Evolutionary conservation across 257 asterid genomes (phyloP).

Genomic region (Solanum piurae): DNA sequence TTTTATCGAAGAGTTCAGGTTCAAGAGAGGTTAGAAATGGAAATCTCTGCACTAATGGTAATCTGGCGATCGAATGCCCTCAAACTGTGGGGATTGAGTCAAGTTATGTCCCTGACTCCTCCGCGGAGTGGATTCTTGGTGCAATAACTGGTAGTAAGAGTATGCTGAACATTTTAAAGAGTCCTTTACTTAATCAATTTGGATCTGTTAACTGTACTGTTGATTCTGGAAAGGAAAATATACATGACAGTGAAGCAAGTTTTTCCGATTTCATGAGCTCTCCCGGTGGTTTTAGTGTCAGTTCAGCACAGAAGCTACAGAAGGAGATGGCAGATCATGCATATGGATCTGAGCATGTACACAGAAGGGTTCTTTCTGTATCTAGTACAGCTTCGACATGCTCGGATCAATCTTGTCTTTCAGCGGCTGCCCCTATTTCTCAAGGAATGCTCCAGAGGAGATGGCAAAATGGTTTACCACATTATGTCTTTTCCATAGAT

Average conservation of each 20-base stretch:
- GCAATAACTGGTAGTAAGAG: slow-evolving; percentile 46
- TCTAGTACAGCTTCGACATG: slow-evolving; percentile 56
- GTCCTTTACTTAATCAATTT: slow-evolving; percentile 46
- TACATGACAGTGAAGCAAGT: slow-evolving; percentile 6
- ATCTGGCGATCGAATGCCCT: slow-evolving; percentile 25
- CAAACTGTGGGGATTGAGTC: slow-evolving; percentile 4
- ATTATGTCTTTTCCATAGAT: slow-evolving; percentile 53
- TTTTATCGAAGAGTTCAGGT: slow-evolving; percentile 18
- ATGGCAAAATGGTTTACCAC: slow-evolving; percentile 63
- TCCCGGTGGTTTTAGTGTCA: slow-evolving; percentile 8
- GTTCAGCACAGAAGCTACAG: slow-evolving; percentile 14
- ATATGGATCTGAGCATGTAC: slow-evolving; percentile 14
- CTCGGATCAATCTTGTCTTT: slow-evolving; percentile 49
- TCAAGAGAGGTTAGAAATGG: slow-evolving; percentile 14
- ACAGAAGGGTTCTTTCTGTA: slow-evolving; percentile 39
- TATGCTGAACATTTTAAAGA: slow-evolving; percentile 65
- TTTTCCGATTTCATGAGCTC: slow-evolving; percentile 15
- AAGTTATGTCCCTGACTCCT: slow-evolving; percentile 5
- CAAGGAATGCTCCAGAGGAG: slow-evolving; percentile 80
- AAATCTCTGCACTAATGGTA: slow-evolving; percentile 17
- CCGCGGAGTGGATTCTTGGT: slow-evolving; percentile 28
- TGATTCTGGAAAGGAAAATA: slow-evolving; percentile 9
- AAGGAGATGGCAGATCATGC: slow-evolving; percentile 25
- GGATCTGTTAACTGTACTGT: slow-evolving; percentile 18
- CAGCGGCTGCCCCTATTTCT: slow-evolving; percentile 24